These are phyloP conservation scores for Dactylellina parvicollis DNA, from an alignment of 2,329 filamentous ascomycete species.

Conservation along the genomic window DNA sequence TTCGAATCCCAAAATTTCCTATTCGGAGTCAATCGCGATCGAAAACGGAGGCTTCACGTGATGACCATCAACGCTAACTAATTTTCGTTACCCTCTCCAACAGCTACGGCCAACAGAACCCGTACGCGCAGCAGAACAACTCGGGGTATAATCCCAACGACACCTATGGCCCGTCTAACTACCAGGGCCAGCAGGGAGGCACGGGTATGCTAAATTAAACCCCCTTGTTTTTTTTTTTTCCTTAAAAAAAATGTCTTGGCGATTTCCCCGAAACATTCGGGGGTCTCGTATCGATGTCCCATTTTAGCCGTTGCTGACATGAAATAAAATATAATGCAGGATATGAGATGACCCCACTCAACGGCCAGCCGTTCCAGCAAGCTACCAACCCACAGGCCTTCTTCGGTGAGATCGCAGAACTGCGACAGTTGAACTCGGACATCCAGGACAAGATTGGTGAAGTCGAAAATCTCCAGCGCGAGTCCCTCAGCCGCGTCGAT, in stretches of 20 bases:
- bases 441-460: conserved; percentile 78
- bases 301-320: conserved; percentile 32
- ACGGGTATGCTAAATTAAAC: too few relatives aligned
- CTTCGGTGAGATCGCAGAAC: conserved; percentile 54
- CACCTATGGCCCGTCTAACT: conserved; percentile 46
- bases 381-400: conserved; percentile 51
- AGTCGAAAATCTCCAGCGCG: conserved; percentile 76
- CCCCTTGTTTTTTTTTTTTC: too few relatives aligned
- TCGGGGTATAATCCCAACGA: conserved; percentile 51
- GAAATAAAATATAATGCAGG: conserved; percentile 29
- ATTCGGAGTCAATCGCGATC: not conserved
- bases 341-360: conserved; percentile 49
- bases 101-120: conserved; percentile 51
- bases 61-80: conserved; percentile 14
- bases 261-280: too few relatives aligned
- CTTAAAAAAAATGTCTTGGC: too few relatives aligned
- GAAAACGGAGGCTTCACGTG: not conserved
- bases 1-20: not conserved
- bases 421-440: conserved; percentile 71
- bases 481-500: conserved; percentile 78
- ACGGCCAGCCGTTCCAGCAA: conserved; percentile 31
- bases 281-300: not conserved
- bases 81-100: not conserved
- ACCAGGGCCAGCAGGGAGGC: conserved; percentile 40
- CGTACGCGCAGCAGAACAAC: conserved; percentile 53